A percentile compares a stretch with the other conserved stretches of the same genome.
Evolutionary conservation across 176 grass and related monocot genomes (phyloP).

Genomic region (Typha latifolia): DNA sequence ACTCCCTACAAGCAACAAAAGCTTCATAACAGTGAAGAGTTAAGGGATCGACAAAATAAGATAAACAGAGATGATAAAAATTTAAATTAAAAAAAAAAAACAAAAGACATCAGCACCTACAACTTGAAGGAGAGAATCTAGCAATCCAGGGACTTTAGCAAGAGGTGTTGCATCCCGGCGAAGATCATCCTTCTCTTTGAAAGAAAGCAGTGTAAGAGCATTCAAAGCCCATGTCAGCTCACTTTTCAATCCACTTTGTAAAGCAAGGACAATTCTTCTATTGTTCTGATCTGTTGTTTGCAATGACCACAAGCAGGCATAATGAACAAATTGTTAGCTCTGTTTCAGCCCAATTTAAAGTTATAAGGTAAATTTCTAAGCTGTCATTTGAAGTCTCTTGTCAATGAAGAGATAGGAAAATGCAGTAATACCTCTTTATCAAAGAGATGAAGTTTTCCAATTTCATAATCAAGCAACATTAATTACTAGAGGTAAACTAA

Average conservation of each 20-base stretch:
- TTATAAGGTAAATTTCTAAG: no score
- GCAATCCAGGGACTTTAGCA: slow-evolving; percentile 81
- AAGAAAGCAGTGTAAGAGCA: slow-evolving; percentile 79
- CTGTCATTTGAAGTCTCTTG: no score
- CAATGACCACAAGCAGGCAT: slow-evolving; percentile 17
- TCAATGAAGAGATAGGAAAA: no score
- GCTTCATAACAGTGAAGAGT: not conserved
- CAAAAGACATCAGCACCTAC: slow-evolving; percentile 37
- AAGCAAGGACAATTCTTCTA: slow-evolving; percentile 95
- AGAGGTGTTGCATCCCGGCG: slow-evolving; percentile 74
- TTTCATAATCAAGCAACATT: no score
- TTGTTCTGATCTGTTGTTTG: slow-evolving; percentile 70
- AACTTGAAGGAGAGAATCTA: slow-evolving; percentile 98
- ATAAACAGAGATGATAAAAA: not conserved
- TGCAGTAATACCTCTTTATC: no score
- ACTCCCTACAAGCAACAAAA: not conserved
- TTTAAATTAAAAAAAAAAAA: slow-evolving; percentile 15
- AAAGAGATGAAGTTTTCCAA: no score
- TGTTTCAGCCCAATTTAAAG: slow-evolving; percentile 3
- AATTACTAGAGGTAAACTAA: no score
- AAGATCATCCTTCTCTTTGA: slow-evolving; percentile 95
- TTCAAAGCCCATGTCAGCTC: slow-evolving; percentile 96
- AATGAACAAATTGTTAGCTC: not conserved
- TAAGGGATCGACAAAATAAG: not conserved
- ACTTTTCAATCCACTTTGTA: slow-evolving; percentile 95